These are phyloP conservation scores for Opeltia flavorubescens DNA, from an alignment of 495 filamentous ascomycete genomes.

Conservation along the genomic window DNA sequence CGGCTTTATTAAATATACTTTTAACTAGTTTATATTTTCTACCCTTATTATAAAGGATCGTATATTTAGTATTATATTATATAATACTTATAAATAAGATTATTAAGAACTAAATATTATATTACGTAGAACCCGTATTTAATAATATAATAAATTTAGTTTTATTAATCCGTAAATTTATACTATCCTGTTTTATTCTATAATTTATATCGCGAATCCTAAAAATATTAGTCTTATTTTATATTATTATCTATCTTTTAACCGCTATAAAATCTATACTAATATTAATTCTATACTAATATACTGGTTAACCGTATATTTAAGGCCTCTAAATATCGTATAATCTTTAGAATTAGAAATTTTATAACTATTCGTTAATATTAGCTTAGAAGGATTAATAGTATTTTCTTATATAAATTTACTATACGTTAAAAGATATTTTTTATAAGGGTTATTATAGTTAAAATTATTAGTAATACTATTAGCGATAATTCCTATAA, in stretches of 20 bases:
- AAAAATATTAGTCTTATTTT: background rate
- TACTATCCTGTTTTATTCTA: no score
- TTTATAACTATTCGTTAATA: background rate
- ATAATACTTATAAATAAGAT: background rate
- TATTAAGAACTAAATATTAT: background rate
- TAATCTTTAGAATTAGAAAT: background rate
- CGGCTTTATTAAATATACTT: no score
- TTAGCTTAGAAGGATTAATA: background rate
- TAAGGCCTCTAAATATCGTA: background rate
- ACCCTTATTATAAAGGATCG: background rate
- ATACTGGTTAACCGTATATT: no score
- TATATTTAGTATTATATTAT: background rate
- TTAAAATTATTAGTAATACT: background rate
- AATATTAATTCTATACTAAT: no score
- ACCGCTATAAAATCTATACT: background rate
- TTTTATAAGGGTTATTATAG: background rate
- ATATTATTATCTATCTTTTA: background rate
- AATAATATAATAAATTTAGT: background rate
- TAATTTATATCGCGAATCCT: no score
- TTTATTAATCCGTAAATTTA: background rate
- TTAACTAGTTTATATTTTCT: background rate
- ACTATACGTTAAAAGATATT: background rate
- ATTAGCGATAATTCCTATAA: no score
- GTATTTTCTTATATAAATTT: background rate
- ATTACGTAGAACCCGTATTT: background rate